Base-by-base conservation (phyloP, 2,329 filamentous ascomycete genomes). In the Davidsoniella eucalypti region DNA sequence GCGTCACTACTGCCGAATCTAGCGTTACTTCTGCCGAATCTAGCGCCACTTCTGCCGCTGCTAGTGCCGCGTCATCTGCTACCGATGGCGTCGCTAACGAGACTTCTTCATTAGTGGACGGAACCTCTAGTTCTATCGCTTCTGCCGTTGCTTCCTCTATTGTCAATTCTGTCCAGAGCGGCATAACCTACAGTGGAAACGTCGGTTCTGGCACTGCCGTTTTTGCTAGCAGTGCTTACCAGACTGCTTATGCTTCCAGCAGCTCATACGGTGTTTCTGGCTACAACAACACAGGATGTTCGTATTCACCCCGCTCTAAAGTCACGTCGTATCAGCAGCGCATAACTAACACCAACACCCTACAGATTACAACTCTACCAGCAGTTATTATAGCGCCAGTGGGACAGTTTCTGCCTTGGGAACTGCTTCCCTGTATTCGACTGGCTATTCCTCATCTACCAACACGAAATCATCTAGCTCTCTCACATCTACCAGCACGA, bases 41-140 rank as follows among this genome's bases (percentile, higher is more conserved):
- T 45, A 36, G 16, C 23, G 44, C 6, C n/a, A 38, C 39, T 47
- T 7, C 40, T 16, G 21, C 26, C 18, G 41, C 41, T 43, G 18
- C 41, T 43, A 25, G 29, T 12, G 29, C 12, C 4, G 29, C 29
- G 16, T 37, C 47, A 17, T 43, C 47, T 33, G 52, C 50, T 14
- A 40, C 47, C 23, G 52, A 51, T 47, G 44, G 36, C 3, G 26
- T 46, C 38, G 25, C 53, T 52, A 45, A 49, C 54, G 36, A 42
- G 5, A 46, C 45, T 25, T 48, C 39, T 25, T 44, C 44, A 26
- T 23, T 44, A 7, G 41, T 37, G 26, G 40, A 14, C 17, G 18
- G 29, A 18, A 23, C 42, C 25, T 46, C n/a, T 2, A 17, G 7
- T 7, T 21, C 12, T 21, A 16, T 42, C 23, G 23, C 44, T 37